Percentiles rank a stretch among this genome's conserved stretches.
These are phyloP conservation scores for Sphagnum tenellum DNA, from an alignment of 225 moss, liverwort and hornwort genomes.

Conservation along the genomic window DNA sequence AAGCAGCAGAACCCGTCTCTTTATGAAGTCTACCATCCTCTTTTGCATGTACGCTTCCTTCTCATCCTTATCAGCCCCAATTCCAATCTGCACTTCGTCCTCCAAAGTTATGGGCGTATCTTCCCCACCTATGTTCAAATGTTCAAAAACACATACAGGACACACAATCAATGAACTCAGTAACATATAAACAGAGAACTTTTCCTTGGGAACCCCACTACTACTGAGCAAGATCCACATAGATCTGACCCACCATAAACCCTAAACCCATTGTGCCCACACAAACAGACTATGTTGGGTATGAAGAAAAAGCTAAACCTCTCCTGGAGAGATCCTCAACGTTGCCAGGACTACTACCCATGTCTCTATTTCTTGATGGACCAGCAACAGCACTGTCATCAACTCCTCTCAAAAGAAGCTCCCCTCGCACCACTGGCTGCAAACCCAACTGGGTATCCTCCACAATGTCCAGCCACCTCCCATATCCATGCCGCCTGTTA, in stretches of 20 bases:
- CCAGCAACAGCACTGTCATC: slow-evolving; percentile 34
- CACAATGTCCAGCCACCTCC: slow-evolving; percentile 95
- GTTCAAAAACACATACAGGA: too few relatives aligned
- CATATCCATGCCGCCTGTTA: slow-evolving; percentile 72
- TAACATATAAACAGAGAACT: too few relatives aligned
- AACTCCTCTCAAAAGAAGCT: slow-evolving; percentile 77
- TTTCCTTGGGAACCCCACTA: too few relatives aligned
- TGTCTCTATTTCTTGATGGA: slow-evolving; percentile 54
- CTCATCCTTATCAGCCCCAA: slow-evolving; percentile 28
- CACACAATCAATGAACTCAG: too few relatives aligned
- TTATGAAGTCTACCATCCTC: slow-evolving; percentile 96
- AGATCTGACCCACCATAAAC: too few relatives aligned
- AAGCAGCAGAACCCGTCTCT: slow-evolving; percentile 82
- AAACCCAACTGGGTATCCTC: slow-evolving; percentile 86
- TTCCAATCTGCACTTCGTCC: too few relatives aligned
- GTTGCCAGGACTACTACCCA: slow-evolving; percentile 27
- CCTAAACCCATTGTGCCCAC: too few relatives aligned
- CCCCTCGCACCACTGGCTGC: slow-evolving; percentile 80
- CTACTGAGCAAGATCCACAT: too few relatives aligned
- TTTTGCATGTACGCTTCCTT: slow-evolving; percentile 95
- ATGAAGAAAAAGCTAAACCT: slow-evolving; percentile 16
- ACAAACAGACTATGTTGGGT: too few relatives aligned
- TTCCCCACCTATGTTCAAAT: too few relatives aligned
- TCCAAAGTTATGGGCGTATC: too few relatives aligned
- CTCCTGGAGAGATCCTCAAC: slow-evolving; percentile 29